phyloP scores from a whole-genome alignment of 768 basidiomycete species.

The Phlegmacium glaucopus region DNA sequence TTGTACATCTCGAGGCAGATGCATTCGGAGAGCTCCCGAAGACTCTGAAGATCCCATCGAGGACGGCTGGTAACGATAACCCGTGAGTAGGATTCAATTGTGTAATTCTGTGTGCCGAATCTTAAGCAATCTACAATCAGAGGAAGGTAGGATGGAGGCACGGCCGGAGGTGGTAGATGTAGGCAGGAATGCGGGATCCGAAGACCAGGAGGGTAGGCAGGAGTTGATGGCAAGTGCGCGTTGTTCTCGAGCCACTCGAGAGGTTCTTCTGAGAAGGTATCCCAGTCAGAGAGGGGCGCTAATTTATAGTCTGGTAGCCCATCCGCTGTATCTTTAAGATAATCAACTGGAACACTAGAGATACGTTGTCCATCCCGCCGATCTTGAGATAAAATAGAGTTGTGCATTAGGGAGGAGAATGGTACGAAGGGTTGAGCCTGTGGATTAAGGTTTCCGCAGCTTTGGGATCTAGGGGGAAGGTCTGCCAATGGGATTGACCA shows the following conservation, averaged over 20 bases:
- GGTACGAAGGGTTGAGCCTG: slow-evolving; percentile 13
- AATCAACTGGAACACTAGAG: neutral
- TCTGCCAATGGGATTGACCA: too few species aligned
- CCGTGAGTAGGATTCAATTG: slow-evolving; percentile 5
- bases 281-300: neutral
- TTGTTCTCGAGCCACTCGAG: neutral
- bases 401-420: neutral
- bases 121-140: slow-evolving; percentile 1
- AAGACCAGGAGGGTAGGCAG: slow-evolving; percentile 6
- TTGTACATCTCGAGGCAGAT: slow-evolving; percentile 7
- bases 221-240: neutral
- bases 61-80: slow-evolving; percentile 4
- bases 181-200: neutral
- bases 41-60: slow-evolving; percentile 13
- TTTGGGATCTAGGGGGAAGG: neutral
- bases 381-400: slow-evolving; percentile 3
- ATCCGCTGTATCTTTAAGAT: too few species aligned
- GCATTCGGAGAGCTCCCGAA: slow-evolving; percentile 11
- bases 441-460: slow-evolving; percentile 11
- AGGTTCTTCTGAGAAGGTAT: neutral
- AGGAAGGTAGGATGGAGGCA: slow-evolving; percentile 7
- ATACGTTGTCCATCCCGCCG: neutral
- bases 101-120: neutral
- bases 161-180: neutral
- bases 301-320: too few species aligned